Evolutionary conservation across 2,329 filamentous ascomycete genomes (phyloP), one percentile per base, ranked within the genome.

Genomic region (Penicillium expansum): DNA sequence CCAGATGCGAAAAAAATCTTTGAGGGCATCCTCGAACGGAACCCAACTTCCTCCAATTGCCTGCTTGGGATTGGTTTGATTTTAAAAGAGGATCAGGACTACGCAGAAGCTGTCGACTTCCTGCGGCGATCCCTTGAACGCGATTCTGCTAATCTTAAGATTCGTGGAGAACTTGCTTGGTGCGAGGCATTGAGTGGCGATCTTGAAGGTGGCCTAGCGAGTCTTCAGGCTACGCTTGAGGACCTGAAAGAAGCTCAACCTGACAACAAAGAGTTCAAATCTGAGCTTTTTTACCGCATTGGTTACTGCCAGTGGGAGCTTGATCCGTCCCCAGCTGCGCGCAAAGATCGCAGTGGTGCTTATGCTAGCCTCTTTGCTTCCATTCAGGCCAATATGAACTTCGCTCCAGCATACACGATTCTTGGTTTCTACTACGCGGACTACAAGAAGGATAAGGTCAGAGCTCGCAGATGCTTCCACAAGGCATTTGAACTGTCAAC

Each of bases 401-500:
- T 89, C 72, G 92, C 94, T 1, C 90, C 94, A 0, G 87, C 92
- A 2, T 99, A 97, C 72, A 96, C 92, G 0, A 92, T 87, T 62
- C 83, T 99, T 5, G 94, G 94, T 16, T 80, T 93, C 8, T 99
- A 89, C 76, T 99, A 97, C 69, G 86, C 87, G 6, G 93, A 97
- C 68, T 97, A 97, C 69, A 89, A 85, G 54, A 91, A 87, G 63
- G 94, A 97, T 73, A 91, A 87, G 74, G 89, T 87, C 67, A 83
- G 95, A 69, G 91, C 93, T 9, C 84, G 90, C n/a, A 87, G 90
- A 61, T 97, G 93, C 71, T 97, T 97, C 68, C 91, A 97, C 67
- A 97, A 97, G 71, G 94, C 94, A 0, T 90, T 99, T 48, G 94
- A 99, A 72, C 78, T 99, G 3, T 99, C 94, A 0, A 79, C 91